Conservation (phyloP, 768 basidiomycete species). For the Termitomyces sp. region DNA sequence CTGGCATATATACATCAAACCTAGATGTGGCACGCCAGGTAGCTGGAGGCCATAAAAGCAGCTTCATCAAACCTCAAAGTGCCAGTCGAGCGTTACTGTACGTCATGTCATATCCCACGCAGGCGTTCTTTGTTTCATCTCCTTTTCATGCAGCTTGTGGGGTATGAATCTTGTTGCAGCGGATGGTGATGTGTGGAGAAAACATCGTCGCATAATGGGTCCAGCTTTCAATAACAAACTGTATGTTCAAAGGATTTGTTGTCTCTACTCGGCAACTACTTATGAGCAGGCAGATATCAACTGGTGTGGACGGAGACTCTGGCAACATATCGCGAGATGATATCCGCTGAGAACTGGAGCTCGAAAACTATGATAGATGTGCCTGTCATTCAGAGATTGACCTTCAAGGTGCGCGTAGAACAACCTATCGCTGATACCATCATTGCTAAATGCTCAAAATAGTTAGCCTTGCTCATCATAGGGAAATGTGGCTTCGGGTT, state of each 20-base stretch:
- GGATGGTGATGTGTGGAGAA: conserved; percentile 38
- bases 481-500: conserved; percentile 44
- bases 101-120: conserved; percentile 5
- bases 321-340: conserved; percentile 27
- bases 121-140: background rate
- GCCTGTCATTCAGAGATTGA: conserved; percentile 20
- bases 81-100: conserved; percentile 27
- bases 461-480: conserved; percentile 39
- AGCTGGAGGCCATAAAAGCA: conserved; percentile 27
- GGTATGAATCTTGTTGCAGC: conserved; percentile 42
- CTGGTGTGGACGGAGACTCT: conserved; percentile 30
- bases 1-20: conserved; percentile 36
- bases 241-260: conserved; percentile 18
- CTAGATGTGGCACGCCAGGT: conserved; percentile 43
- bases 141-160: conserved; percentile 29
- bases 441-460: background rate
- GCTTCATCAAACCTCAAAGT: conserved; percentile 32
- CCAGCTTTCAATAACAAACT: conserved; percentile 37
- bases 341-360: conserved; percentile 23
- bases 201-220: conserved; percentile 37
- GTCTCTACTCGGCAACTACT: background rate
- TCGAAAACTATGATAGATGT: conserved; percentile 13
- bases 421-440: background rate
- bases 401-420: conserved; percentile 24
- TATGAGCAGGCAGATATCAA: conserved; percentile 18